A percentile compares a stretch with the other conserved stretches of the same genome.
These are phyloP conservation scores for Podospora appendiculata DNA, from an alignment of 495 filamentous ascomycete species.

Conservation along the genomic window DNA sequence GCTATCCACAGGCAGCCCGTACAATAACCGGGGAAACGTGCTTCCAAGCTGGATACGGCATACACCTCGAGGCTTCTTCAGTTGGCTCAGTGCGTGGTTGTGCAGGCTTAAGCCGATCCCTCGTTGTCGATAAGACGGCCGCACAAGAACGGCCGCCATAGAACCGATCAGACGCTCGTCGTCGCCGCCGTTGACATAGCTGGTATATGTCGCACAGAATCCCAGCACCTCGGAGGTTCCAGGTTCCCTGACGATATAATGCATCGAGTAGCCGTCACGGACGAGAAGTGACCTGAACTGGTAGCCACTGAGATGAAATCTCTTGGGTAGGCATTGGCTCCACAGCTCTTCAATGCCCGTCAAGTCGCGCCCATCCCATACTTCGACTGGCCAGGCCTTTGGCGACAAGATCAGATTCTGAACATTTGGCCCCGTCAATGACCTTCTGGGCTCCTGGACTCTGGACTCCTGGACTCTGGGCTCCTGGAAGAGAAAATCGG, in stretches of 20 bases:
- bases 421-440: constrained; percentile 13
- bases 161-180: constrained; percentile 50
- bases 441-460: background rate
- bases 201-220: constrained; percentile 54
- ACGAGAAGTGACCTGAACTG: constrained; percentile 46
- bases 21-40: constrained; percentile 53
- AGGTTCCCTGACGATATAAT: constrained; percentile 52
- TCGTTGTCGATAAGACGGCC: constrained; percentile 40
- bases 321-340: constrained; percentile 38
- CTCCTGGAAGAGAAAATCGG: constrained; percentile 44
- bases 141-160: constrained; percentile 51
- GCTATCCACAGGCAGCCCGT: constrained; percentile 43
- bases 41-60: constrained; percentile 51
- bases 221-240: constrained; percentile 43
- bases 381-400: constrained; percentile 38
- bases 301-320: constrained; percentile 35
- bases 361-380: constrained; percentile 38
- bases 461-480: constrained; percentile 19
- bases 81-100: constrained; percentile 42
- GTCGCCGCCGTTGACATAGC: constrained; percentile 42
- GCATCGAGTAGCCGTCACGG: constrained; percentile 53
- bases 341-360: constrained; percentile 38
- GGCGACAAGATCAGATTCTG: constrained; percentile 32
- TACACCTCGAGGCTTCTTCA: constrained; percentile 46
- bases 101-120: constrained; percentile 53